These are phyloP conservation scores for Phytomonas francai DNA, from an alignment of 208 protist genomes.

Conservation along the genomic window DNA sequence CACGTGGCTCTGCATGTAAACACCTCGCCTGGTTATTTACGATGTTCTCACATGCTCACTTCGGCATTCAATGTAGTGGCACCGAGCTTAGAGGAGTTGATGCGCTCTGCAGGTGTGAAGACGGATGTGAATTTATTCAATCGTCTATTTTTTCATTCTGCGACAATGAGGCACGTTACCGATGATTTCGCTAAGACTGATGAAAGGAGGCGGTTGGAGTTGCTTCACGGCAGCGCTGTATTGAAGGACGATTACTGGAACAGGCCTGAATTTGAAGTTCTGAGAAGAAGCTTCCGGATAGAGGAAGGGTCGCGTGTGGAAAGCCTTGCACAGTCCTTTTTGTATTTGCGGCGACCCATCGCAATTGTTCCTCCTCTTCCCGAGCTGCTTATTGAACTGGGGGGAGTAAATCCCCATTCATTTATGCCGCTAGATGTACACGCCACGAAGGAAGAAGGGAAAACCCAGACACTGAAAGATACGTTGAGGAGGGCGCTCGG, in stretches of 20 bases:
- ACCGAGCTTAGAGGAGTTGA: slow-evolving; percentile 23
- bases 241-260: neutral
- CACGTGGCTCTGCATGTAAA: slow-evolving; percentile 75
- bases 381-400: neutral
- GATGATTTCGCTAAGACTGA: neutral
- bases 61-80: slow-evolving; percentile 65
- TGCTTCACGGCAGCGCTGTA: neutral
- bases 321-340: slow-evolving; percentile 10
- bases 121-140: slow-evolving; percentile 38
- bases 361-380: slow-evolving; percentile 25
- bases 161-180: neutral
- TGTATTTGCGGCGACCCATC: slow-evolving; percentile 16
- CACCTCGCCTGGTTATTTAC: slow-evolving; percentile 34
- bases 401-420: neutral
- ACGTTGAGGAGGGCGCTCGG: slow-evolving; percentile 19
- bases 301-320: slow-evolving; percentile 5
- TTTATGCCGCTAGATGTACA: neutral
- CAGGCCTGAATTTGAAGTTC: neutral
- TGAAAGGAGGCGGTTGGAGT: neutral
- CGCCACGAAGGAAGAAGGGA: slow-evolving; percentile 13
- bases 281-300: neutral
- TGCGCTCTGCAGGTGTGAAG: slow-evolving; percentile 33
- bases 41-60: slow-evolving; percentile 40
- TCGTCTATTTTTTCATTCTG: slow-evolving; percentile 9
- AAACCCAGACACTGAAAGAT: slow-evolving; percentile 11